These are phyloP conservation scores for Viola pubescens DNA, from an alignment of 441 rosid species.

Conservation along the genomic window DNA sequence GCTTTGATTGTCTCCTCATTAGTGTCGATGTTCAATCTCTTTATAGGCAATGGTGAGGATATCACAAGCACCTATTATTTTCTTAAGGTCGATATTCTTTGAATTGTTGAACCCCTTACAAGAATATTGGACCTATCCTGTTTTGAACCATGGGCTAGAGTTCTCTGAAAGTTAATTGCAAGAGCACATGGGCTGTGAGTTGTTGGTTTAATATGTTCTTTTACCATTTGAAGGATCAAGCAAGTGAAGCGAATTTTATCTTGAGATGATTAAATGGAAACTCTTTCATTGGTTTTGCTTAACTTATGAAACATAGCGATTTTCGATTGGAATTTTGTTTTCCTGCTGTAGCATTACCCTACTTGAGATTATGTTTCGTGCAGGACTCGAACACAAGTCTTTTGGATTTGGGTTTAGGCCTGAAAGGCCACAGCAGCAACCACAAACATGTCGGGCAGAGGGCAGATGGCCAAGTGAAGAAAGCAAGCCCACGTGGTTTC, in stretches of 20 bases:
- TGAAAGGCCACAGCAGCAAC: slow-evolving; percentile 41
- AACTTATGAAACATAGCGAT: background rate
- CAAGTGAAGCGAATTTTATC: background rate
- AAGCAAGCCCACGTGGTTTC: slow-evolving; percentile 19
- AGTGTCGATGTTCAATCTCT: too few relatives aligned
- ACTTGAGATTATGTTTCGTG: slow-evolving; percentile 14
- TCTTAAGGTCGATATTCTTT: too few relatives aligned
- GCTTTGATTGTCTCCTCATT: too few relatives aligned
- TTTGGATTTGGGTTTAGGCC: slow-evolving; percentile 51
- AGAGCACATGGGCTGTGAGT: background rate
- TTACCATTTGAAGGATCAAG: background rate
- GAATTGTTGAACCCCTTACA: too few relatives aligned
- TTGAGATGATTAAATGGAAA: too few relatives aligned
- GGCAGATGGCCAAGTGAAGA: slow-evolving; percentile 22
- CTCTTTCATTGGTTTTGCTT: background rate
- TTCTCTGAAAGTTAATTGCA: too few relatives aligned
- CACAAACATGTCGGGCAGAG: slow-evolving; percentile 16
- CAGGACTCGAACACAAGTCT: slow-evolving; percentile 46
- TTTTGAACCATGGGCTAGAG: too few relatives aligned
- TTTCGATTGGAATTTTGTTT: background rate
- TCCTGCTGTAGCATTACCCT: background rate
- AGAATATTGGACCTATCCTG: too few relatives aligned
- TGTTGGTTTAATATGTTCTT: background rate
- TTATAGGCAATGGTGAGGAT: too few relatives aligned
- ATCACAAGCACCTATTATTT: too few relatives aligned